Evolutionary conservation across 2,329 filamentous ascomycete species (phyloP).

Genomic region (Grosmannia penicillata): DNA sequence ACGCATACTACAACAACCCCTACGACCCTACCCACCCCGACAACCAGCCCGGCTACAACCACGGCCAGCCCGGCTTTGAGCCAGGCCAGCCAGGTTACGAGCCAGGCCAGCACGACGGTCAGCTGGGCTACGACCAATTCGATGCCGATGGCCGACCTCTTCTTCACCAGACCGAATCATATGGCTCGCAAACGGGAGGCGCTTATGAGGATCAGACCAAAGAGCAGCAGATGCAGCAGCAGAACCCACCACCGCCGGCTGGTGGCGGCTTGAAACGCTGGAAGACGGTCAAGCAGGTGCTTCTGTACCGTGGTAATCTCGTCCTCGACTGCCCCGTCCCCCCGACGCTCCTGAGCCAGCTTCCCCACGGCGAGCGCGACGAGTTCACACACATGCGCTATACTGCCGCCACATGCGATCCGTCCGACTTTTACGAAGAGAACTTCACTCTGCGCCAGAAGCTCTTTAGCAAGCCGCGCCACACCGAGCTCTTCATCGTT

Average conservation of each 20-base stretch:
- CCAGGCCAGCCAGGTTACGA: constrained; percentile 45
- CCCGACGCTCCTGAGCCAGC: constrained; percentile 70
- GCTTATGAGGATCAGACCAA: constrained; percentile 26
- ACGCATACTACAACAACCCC: constrained; percentile 71
- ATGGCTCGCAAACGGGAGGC: constrained; percentile 20
- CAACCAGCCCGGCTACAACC: constrained; percentile 39
- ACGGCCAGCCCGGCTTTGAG: constrained; percentile 10
- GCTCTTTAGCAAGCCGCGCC: constrained; percentile 80
- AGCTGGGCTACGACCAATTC: constrained; percentile 44
- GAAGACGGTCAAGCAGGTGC: constrained; percentile 99
- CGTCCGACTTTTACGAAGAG: constrained; percentile 70
- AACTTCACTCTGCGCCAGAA: constrained; percentile 86
- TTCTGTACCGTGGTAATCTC: constrained; percentile 89
- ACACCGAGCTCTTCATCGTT: constrained; percentile 91
- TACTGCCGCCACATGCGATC: constrained; percentile 87
- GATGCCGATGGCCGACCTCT: constrained; percentile 64
- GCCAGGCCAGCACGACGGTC: constrained; percentile 37
- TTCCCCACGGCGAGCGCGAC: constrained; percentile 82
- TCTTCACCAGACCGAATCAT: constrained; percentile 45
- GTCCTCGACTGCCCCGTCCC: constrained; percentile 95
- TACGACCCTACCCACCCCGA: constrained; percentile 50
- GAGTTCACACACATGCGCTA: constrained; percentile 90
- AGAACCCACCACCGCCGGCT: constrained; percentile 21
- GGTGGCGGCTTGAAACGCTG: constrained; percentile 61
- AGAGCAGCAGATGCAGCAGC: constrained; percentile 2